Conservation (phyloP, 768 basidiomycete genomes). For the Galerina sulciceps region DNA sequence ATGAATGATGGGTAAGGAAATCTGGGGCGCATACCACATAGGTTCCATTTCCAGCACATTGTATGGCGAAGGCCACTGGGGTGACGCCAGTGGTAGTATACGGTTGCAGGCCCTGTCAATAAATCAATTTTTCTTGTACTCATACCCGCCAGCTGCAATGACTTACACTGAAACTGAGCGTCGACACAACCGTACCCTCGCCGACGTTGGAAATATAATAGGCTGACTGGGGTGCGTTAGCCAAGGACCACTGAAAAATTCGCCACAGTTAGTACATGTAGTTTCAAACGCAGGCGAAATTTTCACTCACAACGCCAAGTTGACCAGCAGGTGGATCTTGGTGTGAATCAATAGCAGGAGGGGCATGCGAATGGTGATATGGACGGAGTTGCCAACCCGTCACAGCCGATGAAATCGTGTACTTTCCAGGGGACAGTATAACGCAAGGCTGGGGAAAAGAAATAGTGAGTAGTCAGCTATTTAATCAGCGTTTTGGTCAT, state of each 20-base stretch:
- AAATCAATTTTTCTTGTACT: no score
- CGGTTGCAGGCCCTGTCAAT: background rate
- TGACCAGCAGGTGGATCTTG: background rate
- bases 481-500: no score
- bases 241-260: background rate
- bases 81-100: background rate
- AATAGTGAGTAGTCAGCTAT: no score
- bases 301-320: constrained; percentile 2
- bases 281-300: background rate
- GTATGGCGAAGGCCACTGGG: constrained; percentile 3
- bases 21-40: constrained; percentile 1
- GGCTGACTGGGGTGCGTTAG: constrained; percentile 1
- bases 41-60: constrained; percentile 4
- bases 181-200: background rate
- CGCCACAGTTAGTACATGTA: background rate
- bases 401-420: background rate
- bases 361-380: constrained; percentile 2
- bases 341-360: constrained; percentile 1
- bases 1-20: background rate
- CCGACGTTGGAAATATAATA: constrained; percentile 7
- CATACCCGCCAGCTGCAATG: no score
- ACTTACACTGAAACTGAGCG: constrained; percentile 5
- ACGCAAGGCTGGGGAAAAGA: background rate
- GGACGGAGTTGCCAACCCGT: constrained; percentile 4
- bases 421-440: background rate